These are phyloP conservation scores for Elsinoe arachidis DNA, from an alignment of 2,329 filamentous ascomycete genomes.

Conservation along the genomic window DNA sequence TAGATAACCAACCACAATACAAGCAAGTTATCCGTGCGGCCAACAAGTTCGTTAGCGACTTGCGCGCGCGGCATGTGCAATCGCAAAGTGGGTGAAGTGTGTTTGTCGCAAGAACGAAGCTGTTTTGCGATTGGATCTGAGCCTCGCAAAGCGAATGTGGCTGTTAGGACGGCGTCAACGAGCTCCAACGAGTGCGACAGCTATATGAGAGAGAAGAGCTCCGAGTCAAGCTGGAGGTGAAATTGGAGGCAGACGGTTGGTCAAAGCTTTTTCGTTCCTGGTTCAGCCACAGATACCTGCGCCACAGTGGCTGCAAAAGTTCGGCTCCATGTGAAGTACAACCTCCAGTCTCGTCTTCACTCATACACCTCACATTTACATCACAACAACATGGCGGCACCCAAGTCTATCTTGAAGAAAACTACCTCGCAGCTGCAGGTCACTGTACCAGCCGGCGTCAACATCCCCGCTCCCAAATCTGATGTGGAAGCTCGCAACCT, in stretches of 20 bases:
- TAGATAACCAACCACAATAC: too few species aligned
- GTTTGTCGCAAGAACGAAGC: neutral
- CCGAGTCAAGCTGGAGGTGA: neutral
- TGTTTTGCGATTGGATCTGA: neutral
- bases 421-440: slow-evolving; percentile 18
- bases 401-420: slow-evolving; percentile 41
- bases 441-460: neutral
- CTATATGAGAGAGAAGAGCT: neutral
- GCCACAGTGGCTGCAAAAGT: slow-evolving; percentile 2
- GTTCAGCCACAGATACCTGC: neutral
- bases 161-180: neutral
- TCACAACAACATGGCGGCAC: slow-evolving; percentile 18
- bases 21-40: neutral
- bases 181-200: neutral
- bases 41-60: neutral
- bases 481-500: slow-evolving; percentile 32
- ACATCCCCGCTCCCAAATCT: slow-evolving; percentile 20
- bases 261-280: neutral
- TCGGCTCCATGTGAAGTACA: neutral
- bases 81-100: slow-evolving; percentile 4
- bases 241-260: neutral
- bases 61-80: too few species aligned
- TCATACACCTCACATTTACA: neutral
- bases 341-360: neutral
- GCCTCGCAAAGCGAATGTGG: neutral